Percentiles rank a stretch among this genome's conserved stretches.
phyloP scores from a whole-genome alignment of 73 alveolate species.

The Paraurostyla sp. region DNA sequence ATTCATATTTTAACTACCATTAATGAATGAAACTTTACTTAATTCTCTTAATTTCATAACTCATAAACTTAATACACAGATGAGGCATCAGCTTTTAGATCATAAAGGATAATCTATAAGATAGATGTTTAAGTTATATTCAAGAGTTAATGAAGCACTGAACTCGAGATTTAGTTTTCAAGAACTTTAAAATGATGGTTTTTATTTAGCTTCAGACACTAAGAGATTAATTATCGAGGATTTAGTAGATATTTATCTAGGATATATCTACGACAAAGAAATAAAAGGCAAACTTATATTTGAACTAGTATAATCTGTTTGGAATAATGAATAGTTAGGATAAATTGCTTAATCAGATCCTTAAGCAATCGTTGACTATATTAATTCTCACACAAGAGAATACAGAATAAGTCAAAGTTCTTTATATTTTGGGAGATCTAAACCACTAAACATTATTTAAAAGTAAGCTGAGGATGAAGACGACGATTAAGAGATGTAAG shows the following conservation, averaged over 20 bases:
- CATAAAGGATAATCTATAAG: conserved; percentile 42
- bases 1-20: background rate
- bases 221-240: conserved; percentile 49
- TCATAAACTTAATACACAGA: background rate
- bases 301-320: background rate
- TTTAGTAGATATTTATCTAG: conserved; percentile 57
- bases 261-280: conserved; percentile 57
- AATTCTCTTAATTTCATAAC: background rate
- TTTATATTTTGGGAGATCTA: conserved; percentile 57
- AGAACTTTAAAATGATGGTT: conserved; percentile 11
- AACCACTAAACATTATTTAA: conserved; percentile 21
- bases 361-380: conserved; percentile 5
- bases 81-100: conserved; percentile 27
- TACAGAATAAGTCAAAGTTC: conserved; percentile 23
- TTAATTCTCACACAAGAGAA: conserved; percentile 36
- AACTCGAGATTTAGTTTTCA: background rate
- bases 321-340: background rate
- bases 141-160: conserved; percentile 8
- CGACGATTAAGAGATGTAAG: conserved; percentile 17
- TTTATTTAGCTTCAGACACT: conserved; percentile 5
- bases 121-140: conserved; percentile 15
- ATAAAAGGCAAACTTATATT: background rate
- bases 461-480: conserved; percentile 35
- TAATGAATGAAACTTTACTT: background rate
- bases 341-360: background rate